These are phyloP conservation scores for Cladosporium sp. DNA, from an alignment of 2,329 filamentous ascomycete species.

Conservation along the genomic window DNA sequence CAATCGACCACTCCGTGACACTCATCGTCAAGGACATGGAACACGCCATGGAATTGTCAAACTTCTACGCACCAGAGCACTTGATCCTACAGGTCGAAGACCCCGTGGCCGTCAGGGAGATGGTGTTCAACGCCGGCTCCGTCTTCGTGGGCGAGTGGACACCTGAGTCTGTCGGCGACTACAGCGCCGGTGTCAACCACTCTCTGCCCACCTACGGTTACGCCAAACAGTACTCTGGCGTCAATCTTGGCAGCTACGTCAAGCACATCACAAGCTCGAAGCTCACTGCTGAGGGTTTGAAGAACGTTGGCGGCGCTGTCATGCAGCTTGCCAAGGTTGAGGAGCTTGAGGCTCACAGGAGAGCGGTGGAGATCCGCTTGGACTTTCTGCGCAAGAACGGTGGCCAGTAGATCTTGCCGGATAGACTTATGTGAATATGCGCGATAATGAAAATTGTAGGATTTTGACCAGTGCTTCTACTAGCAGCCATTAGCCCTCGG, in stretches of 20 bases:
- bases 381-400: constrained; percentile 24
- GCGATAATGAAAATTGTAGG: not conserved
- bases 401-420: not conserved
- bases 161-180: constrained; percentile 95
- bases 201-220: constrained; percentile 95
- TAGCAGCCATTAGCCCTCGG: too few species aligned
- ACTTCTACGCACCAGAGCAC: constrained; percentile 93
- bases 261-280: constrained; percentile 98
- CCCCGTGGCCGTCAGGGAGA: constrained; percentile 67
- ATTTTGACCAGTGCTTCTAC: too few species aligned
- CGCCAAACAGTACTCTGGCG: constrained; percentile 96
- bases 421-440: not conserved
- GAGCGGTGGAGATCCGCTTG: constrained; percentile 64
- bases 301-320: constrained; percentile 80
- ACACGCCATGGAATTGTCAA: constrained; percentile 76
- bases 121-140: constrained; percentile 89
- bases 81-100: constrained; percentile 84
- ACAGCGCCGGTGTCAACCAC: constrained; percentile 97
- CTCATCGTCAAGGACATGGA: constrained; percentile 71
- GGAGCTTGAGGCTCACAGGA: constrained; percentile 86
- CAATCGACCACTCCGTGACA: constrained; percentile 88
- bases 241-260: constrained; percentile 91
- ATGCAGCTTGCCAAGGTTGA: constrained; percentile 95
- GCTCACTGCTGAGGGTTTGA: constrained; percentile 77
- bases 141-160: constrained; percentile 97